Percentiles rank a stretch among this genome's conserved stretches.
phyloP scores from a whole-genome alignment of 179 eudicot species.

The Corrigiola litoralis region DNA sequence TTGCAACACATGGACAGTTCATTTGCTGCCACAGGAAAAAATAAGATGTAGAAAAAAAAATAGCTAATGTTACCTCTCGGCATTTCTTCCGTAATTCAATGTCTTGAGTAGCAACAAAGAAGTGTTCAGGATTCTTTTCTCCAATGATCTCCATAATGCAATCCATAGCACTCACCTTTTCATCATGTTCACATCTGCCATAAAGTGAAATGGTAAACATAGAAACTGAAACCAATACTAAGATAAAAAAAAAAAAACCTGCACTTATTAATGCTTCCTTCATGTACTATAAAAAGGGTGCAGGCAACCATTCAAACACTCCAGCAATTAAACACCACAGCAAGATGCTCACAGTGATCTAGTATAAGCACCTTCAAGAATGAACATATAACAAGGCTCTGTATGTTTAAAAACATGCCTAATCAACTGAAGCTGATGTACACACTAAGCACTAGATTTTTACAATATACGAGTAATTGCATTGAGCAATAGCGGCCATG shows the following conservation, averaged over 20 bases:
- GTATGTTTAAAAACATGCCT: too few species aligned
- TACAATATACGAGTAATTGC: too few species aligned
- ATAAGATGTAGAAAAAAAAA: background rate
- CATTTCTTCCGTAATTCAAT: slow-evolving; percentile 53
- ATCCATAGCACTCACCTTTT: slow-evolving; percentile 63
- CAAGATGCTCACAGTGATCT: too few species aligned
- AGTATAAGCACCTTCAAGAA: too few species aligned
- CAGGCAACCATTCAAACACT: background rate
- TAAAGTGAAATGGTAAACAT: slow-evolving; percentile 11
- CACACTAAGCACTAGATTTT: too few species aligned
- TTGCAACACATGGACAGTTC: background rate
- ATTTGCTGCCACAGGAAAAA: background rate
- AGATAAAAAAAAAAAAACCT: background rate
- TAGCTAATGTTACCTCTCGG: slow-evolving; percentile 46
- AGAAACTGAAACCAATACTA: background rate
- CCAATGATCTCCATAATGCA: slow-evolving; percentile 69
- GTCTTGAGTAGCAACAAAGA: slow-evolving; percentile 87
- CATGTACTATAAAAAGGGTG: background rate
- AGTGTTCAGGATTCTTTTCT: slow-evolving; percentile 72
- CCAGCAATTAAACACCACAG: background rate
- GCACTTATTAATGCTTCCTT: background rate
- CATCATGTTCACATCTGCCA: slow-evolving; percentile 85
- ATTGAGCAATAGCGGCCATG: too few species aligned
- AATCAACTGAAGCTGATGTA: too few species aligned
- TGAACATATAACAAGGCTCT: too few species aligned